Evolutionary conservation across 2,329 filamentous ascomycete genomes (phyloP), one percentile per base, ranked within the genome.

Genomic region (Ambrosiella xylebori): DNA sequence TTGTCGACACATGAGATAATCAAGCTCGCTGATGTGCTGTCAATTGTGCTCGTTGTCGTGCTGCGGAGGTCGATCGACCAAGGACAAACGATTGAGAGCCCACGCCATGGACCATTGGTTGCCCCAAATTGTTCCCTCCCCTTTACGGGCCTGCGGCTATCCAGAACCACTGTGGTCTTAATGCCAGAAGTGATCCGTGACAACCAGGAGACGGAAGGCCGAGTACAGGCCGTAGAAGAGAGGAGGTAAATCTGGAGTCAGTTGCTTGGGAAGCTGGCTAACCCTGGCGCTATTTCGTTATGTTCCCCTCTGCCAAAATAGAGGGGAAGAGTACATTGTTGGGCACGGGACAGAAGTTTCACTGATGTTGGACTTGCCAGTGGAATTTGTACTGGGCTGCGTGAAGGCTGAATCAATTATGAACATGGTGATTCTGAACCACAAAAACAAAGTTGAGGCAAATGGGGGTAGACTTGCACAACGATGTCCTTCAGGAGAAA

Each of bases 281-380:
- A 13, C 36, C 51, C 15, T 9, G 52, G 5, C 36, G 37, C 7
- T 19, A 40, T 40, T 40, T 54, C 52, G 52, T 36, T 38, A 54
- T 54, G 52, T 54, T 41, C 15, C 37, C 37, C 17, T 41, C 39
- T 38, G 19, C n/a, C 52, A 54, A 54, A 54, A 54, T 54, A 54
- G 52, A 54, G 52, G 38, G 52, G 52, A 19, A 54, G 39, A 36
- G 39, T 54, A 54, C 37, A 39, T 41, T 15, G 6, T 8, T 19
- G 2, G 12, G n/a, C 38, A 44, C n/a, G 8, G 52, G 37, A 15
- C 52, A 40, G 35, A 15, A 38, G 17, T 54, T 7, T 11, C 27
- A 4, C 7, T 15, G 36, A 17, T 49, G 37, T 41, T 54, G n/a
- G 36, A 12, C 17, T 13, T 15, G 9, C 7, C 39, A 19, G 35